phyloP scores from a whole-genome alignment of 495 filamentous ascomycete species.

The Penicillium pancosmium region DNA sequence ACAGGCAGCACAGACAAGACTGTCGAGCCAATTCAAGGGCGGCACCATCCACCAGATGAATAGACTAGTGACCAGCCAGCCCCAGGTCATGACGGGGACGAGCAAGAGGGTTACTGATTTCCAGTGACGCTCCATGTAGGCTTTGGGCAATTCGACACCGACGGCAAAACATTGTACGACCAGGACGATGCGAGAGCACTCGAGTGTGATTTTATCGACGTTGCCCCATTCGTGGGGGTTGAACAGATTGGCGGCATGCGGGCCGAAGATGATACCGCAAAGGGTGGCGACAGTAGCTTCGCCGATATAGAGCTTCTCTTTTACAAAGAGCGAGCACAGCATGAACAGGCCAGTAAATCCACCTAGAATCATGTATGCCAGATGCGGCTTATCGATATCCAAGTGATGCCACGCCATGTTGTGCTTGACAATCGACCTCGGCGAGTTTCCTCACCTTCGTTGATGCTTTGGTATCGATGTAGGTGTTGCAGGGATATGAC shows the following conservation, averaged over 20 bases:
- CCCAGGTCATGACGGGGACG: slow-evolving; percentile 95
- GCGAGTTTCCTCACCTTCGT: slow-evolving; percentile 5
- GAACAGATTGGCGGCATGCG: slow-evolving; percentile 90
- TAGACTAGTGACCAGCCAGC: slow-evolving; percentile 93
- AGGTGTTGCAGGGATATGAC: background rate
- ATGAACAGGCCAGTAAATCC: slow-evolving; percentile 99
- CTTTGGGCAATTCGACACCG: slow-evolving; percentile 94
- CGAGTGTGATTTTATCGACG: slow-evolving; percentile 91
- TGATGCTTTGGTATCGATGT: slow-evolving; percentile 6
- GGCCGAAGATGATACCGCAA: slow-evolving; percentile 96
- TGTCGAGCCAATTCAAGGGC: slow-evolving; percentile 82
- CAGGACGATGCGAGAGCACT: slow-evolving; percentile 95
- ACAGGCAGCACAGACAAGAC: slow-evolving; percentile 83
- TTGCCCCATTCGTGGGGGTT: slow-evolving; percentile 87
- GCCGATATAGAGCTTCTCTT: slow-evolving; percentile 97
- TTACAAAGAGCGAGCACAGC: slow-evolving; percentile 96
- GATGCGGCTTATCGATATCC: slow-evolving; percentile 88
- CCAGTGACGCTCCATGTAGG: slow-evolving; percentile 99
- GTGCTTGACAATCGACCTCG: slow-evolving; percentile 7
- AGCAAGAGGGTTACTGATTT: slow-evolving; percentile 86
- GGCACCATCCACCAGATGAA: slow-evolving; percentile 96
- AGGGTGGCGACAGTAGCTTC: slow-evolving; percentile 97
- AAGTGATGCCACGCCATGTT: slow-evolving; percentile 93
- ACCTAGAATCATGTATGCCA: slow-evolving; percentile 98
- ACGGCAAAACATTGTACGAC: slow-evolving; percentile 99